These are phyloP conservation scores for Diplodia seriata DNA, from an alignment of 2,329 filamentous ascomycete species.

Conservation along the genomic window DNA sequence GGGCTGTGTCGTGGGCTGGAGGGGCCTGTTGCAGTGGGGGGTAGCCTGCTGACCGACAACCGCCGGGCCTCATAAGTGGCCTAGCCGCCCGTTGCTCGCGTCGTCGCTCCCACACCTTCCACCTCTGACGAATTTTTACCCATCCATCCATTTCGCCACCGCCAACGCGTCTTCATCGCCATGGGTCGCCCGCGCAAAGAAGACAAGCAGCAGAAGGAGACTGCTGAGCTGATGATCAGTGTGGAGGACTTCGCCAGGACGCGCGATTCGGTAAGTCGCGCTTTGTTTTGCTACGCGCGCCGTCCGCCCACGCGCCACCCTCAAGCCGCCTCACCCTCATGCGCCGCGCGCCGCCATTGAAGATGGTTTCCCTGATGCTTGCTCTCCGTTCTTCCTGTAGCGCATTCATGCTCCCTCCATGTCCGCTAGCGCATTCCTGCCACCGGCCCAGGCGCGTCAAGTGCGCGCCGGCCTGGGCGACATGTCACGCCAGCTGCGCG, in stretches of 20 bases:
- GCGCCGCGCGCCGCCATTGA: slow-evolving; percentile 27
- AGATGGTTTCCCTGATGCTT: slow-evolving; percentile 19
- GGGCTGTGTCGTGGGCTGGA: neutral
- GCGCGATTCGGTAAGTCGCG: slow-evolving; percentile 75
- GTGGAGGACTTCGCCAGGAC: slow-evolving; percentile 80
- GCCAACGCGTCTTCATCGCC: slow-evolving; percentile 20
- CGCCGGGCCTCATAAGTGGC: slow-evolving; percentile 10
- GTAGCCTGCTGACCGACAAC: slow-evolving; percentile 1
- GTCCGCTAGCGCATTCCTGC: slow-evolving; percentile 17
- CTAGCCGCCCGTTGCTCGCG: slow-evolving; percentile 22
- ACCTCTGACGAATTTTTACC: slow-evolving; percentile 13
- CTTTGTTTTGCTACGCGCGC: slow-evolving; percentile 33
- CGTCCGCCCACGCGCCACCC: slow-evolving; percentile 34
- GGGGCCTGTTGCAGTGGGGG: slow-evolving; percentile 11
- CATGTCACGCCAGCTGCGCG: slow-evolving; percentile 33
- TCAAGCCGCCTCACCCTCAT: slow-evolving; percentile 22
- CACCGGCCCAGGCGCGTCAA: slow-evolving; percentile 26
- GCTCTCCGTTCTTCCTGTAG: slow-evolving; percentile 15
- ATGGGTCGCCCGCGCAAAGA: slow-evolving; percentile 33
- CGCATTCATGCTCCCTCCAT: slow-evolving; percentile 20
- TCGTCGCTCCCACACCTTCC: slow-evolving; percentile 17
- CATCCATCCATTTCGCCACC: slow-evolving; percentile 6
- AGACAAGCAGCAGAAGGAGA: slow-evolving; percentile 44
- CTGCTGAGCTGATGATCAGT: slow-evolving; percentile 58
- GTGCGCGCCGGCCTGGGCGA: slow-evolving; percentile 26